Evolutionary conservation across 805 yeast genomes (phyloP).

Genomic region (Kluyveromyces wickerhamii): DNA sequence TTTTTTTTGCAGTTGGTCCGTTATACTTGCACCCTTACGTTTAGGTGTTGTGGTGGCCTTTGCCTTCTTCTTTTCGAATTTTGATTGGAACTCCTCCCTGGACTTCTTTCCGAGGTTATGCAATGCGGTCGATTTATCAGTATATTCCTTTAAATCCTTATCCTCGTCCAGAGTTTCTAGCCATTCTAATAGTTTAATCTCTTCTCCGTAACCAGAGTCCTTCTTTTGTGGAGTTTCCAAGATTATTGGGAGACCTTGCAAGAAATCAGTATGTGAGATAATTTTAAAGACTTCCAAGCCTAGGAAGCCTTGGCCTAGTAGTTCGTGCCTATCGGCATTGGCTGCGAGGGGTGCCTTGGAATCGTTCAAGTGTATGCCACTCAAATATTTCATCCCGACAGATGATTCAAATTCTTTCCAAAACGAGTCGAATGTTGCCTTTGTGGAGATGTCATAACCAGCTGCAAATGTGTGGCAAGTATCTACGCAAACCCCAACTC

Average conservation of each 20-base stretch:
- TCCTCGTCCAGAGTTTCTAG: slow-evolving; percentile 32
- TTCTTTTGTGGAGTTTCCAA: slow-evolving; percentile 79
- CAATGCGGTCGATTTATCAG: slow-evolving; percentile 41
- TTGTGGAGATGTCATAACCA: slow-evolving; percentile 77
- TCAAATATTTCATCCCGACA: slow-evolving; percentile 67
- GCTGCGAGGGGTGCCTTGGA: slow-evolving; percentile 91
- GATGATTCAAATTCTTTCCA: slow-evolving; percentile 69
- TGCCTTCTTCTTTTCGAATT: slow-evolving; percentile 41
- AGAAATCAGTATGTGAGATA: slow-evolving; percentile 57
- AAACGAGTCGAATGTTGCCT: slow-evolving; percentile 50
- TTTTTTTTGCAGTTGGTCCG: slow-evolving; percentile 16
- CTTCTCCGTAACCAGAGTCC: slow-evolving; percentile 70
- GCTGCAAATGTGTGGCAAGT: slow-evolving; percentile 97
- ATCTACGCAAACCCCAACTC: slow-evolving; percentile 95
- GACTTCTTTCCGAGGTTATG: slow-evolving; percentile 57
- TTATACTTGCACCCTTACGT: slow-evolving; percentile 12
- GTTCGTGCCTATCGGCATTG: slow-evolving; percentile 85
- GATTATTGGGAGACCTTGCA: slow-evolving; percentile 66
- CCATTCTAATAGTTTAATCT: slow-evolving; percentile 79
- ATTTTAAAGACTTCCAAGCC: slow-evolving; percentile 80
- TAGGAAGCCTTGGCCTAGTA: slow-evolving; percentile 79
- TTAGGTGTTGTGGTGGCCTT: slow-evolving; percentile 16
- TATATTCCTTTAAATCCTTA: slow-evolving; percentile 46
- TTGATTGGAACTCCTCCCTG: slow-evolving; percentile 58
- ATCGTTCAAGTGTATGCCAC: slow-evolving; percentile 85